These are phyloP conservation scores for Xylaria longipes DNA, from an alignment of 495 filamentous ascomycete species.

Conservation along the genomic window DNA sequence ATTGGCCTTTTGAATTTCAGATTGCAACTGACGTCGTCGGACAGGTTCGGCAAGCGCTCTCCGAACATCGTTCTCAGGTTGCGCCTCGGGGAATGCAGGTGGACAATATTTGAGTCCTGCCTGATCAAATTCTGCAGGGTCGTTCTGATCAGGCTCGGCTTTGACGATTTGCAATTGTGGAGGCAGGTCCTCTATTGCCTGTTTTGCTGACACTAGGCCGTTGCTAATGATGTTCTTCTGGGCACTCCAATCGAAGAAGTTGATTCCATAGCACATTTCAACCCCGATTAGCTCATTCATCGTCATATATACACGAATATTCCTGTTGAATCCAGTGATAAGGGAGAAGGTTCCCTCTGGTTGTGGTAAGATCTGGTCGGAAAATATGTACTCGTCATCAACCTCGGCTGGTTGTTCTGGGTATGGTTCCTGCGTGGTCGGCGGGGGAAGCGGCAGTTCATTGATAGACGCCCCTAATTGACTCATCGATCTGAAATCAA, in stretches of 20 bases:
- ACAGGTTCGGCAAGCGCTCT: constrained; percentile 41
- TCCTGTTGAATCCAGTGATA: constrained; percentile 78
- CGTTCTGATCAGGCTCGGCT: constrained; percentile 35
- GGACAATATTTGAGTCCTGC: constrained; percentile 46
- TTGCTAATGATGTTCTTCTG: constrained; percentile 69
- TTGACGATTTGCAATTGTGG: constrained; percentile 65
- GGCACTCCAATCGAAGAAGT: constrained; percentile 71
- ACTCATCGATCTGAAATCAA: constrained; percentile 59
- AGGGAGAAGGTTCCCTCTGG: constrained; percentile 66
- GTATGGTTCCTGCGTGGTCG: constrained; percentile 74
- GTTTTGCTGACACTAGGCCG: constrained; percentile 65
- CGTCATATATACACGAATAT: constrained; percentile 71
- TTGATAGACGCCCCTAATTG: constrained; percentile 72
- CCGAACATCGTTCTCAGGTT: constrained; percentile 46
- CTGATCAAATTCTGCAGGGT: constrained; percentile 38
- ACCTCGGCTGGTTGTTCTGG: constrained; percentile 80
- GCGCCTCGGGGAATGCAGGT: constrained; percentile 39
- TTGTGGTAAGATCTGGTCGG: constrained; percentile 67
- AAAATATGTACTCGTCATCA: constrained; percentile 77
- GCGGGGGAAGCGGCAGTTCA: constrained; percentile 70
- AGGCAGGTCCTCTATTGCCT: constrained; percentile 64
- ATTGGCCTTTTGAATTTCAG: constrained; percentile 85
- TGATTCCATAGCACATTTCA: constrained; percentile 76
- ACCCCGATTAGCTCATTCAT: constrained; percentile 71
- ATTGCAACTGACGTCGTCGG: constrained; percentile 66